Percentiles rank a stretch among this genome's conserved stretches.
Evolutionary conservation across 2,329 filamentous ascomycete genomes (phyloP).

Genomic region (Myriosclerotinia curreyana): DNA sequence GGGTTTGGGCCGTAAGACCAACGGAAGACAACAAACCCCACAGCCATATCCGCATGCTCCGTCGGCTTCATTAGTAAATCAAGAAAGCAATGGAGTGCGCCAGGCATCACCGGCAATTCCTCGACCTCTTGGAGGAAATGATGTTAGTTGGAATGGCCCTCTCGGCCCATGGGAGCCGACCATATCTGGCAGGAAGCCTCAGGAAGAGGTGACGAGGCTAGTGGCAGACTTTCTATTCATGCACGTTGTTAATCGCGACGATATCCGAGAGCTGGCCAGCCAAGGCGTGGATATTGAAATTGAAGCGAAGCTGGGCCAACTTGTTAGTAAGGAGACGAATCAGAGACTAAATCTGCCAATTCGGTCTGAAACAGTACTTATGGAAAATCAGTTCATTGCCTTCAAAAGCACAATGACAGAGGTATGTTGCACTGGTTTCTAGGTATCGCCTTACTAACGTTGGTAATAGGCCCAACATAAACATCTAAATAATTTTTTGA

Average conservation of each 20-base stretch:
- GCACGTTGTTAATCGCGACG: conserved; percentile 65
- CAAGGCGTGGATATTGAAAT: conserved; percentile 79
- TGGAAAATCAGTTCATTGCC: conserved; percentile 56
- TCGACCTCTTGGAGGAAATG: conserved; percentile 20
- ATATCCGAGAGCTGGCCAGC: conserved; percentile 60
- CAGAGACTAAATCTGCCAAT: conserved; percentile 66
- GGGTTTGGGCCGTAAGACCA: conserved; percentile 28
- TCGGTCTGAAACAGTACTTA: conserved; percentile 67
- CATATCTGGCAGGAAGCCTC: conserved; percentile 67
- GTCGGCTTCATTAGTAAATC: conserved; percentile 26
- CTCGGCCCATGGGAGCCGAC: conserved; percentile 62
- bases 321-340: conserved; percentile 71
- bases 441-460: conserved; percentile 25
- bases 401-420: conserved; percentile 92
- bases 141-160: conserved; percentile 25
- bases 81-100: conserved; percentile 34
- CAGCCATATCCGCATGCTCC: conserved; percentile 25
- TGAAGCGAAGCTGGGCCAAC: conserved; percentile 85
- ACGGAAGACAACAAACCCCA: conserved; percentile 27
- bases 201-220: conserved; percentile 69
- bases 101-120: conserved; percentile 25
- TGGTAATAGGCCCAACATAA: conserved; percentile 68
- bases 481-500: conserved; percentile 79
- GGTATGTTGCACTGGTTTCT: conserved; percentile 49
- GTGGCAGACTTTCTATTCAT: conserved; percentile 81